These are phyloP conservation scores for Pistacia integerrima DNA, from an alignment of 345 rosid genomes.

Conservation along the genomic window DNA sequence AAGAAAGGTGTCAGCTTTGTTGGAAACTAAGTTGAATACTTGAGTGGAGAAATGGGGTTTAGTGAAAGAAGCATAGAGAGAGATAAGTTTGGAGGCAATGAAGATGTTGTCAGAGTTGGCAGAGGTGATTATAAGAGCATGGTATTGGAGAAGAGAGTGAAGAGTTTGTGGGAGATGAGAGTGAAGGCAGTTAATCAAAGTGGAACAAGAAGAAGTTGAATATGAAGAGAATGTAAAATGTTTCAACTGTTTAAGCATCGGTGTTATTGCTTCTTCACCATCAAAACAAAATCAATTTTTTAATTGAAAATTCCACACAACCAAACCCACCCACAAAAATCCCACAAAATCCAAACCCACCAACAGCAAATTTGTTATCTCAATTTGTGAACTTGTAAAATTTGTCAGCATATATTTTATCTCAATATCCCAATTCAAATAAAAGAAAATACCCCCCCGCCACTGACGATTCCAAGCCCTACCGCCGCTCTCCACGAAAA, in stretches of 20 bases:
- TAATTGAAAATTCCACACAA: no score
- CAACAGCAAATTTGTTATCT: no score
- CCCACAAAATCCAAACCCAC: no score
- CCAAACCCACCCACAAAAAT: no score
- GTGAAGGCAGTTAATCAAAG: slow-evolving; percentile 34
- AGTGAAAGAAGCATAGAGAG: slow-evolving; percentile 46
- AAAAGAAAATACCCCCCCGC: no score
- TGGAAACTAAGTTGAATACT: slow-evolving; percentile 40
- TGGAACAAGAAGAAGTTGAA: slow-evolving; percentile 21
- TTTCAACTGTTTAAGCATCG: slow-evolving; percentile 21
- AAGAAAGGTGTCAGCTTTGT: slow-evolving; percentile 52
- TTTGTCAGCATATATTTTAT: no score
- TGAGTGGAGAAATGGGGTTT: slow-evolving; percentile 35
- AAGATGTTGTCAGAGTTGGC: slow-evolving; percentile 56
- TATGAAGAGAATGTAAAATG: slow-evolving; percentile 7
- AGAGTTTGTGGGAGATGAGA: slow-evolving; percentile 30
- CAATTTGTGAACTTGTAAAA: no score
- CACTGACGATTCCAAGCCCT: no score
- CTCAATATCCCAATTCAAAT: no score
- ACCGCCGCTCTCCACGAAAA: no score
- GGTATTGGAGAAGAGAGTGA: slow-evolving; percentile 44
- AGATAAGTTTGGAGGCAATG: slow-evolving; percentile 61
- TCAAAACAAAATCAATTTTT: background rate
- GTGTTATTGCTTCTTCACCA: no score
- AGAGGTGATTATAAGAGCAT: slow-evolving; percentile 48